phyloP scores from a whole-genome alignment of 257 asterid species.

The Gardenia jasminoides region DNA sequence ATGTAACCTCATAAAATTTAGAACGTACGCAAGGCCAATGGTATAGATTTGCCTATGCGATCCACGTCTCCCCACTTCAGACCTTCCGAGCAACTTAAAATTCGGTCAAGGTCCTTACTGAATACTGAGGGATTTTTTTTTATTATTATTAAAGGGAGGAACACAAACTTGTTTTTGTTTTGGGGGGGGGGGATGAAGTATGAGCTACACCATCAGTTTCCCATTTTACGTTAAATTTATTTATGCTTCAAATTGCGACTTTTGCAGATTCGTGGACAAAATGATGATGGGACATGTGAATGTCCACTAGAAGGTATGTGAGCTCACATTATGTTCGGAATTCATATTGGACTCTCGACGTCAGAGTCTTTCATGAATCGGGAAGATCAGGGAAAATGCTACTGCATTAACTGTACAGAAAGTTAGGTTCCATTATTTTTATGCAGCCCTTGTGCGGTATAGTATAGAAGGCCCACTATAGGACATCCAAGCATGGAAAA shows the following conservation, averaged over 20 bases:
- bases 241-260: no score
- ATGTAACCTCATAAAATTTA: not conserved
- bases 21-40: not conserved
- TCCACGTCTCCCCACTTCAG: not conserved
- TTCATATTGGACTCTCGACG: not conserved
- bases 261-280: no score
- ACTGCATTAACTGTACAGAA: not conserved
- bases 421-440: not conserved
- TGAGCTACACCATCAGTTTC: no score
- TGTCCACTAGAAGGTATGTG: not conserved
- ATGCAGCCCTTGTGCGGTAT: no score
- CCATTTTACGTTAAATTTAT: no score
- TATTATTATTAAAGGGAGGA: no score
- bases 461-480: no score
- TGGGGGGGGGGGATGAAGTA: no score
- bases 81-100: not conserved
- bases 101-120: not conserved
- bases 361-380: not conserved
- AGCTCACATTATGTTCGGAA: not conserved
- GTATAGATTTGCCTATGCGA: not conserved
- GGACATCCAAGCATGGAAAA: no score
- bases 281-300: not conserved
- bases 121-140: not conserved
- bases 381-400: not conserved
- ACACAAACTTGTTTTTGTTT: no score